These are phyloP conservation scores for Fusarium verticillioides DNA, from an alignment of 2,329 filamentous ascomycete species.

Conservation along the genomic window DNA sequence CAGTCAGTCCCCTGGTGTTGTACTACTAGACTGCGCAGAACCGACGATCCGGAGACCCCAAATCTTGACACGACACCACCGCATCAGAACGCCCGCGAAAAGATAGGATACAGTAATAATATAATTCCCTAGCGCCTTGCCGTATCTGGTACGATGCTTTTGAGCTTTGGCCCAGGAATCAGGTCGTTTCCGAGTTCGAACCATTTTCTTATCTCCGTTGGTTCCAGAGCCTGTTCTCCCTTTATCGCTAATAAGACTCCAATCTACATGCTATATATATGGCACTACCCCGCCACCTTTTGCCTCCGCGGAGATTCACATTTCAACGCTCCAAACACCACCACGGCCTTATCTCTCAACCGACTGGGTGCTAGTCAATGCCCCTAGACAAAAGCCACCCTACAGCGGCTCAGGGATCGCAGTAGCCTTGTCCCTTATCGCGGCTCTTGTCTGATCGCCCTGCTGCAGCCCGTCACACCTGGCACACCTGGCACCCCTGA, in stretches of 20 bases:
- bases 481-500: neutral
- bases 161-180: neutral
- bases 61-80: conserved; percentile 20
- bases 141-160: conserved; percentile 4
- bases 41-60: neutral
- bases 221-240: conserved; percentile 8
- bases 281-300: conserved; percentile 25
- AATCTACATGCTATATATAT: conserved; percentile 36
- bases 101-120: conserved; percentile 14
- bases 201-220: conserved; percentile 29
- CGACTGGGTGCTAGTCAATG: conserved; percentile 23
- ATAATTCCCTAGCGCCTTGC: conserved; percentile 6
- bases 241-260: conserved; percentile 16
- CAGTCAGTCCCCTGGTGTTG: neutral
- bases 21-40: neutral
- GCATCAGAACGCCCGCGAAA: conserved; percentile 13
- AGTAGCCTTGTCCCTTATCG: conserved; percentile 33
- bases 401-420: conserved; percentile 17
- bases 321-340: conserved; percentile 28
- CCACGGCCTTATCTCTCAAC: conserved; percentile 40
- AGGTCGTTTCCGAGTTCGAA: neutral
- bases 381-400: conserved; percentile 18
- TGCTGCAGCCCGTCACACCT: conserved; percentile 19
- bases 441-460: conserved; percentile 30
- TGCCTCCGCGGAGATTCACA: conserved; percentile 45